These are phyloP conservation scores for Lachnellula arida DNA, from an alignment of 2,329 filamentous ascomycete species.

Conservation along the genomic window DNA sequence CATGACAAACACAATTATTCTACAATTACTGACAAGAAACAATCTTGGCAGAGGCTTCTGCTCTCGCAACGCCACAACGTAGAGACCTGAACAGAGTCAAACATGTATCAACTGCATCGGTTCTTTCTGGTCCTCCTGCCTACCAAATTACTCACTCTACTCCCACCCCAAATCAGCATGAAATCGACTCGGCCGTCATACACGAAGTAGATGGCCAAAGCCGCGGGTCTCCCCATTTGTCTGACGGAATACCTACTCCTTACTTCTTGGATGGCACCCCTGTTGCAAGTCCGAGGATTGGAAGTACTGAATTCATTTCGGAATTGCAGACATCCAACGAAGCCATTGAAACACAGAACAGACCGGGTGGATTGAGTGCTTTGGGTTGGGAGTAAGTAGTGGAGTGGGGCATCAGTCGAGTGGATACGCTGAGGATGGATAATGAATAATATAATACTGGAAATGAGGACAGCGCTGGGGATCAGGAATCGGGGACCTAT, in stretches of 20 bases:
- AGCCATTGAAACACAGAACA: neutral
- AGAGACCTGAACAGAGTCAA: neutral
- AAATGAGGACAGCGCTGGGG: too few species aligned
- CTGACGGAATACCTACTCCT: neutral
- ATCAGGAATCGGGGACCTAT: too few species aligned
- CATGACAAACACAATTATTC: too few species aligned
- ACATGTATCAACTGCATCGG: neutral
- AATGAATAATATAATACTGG: too few species aligned
- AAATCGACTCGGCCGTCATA: conserved; percentile 1
- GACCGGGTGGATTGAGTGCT: neutral
- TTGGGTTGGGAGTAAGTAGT: neutral
- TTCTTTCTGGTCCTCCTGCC: conserved; percentile 1
- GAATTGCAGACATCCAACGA: neutral
- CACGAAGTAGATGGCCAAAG: neutral
- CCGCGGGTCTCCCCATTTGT: neutral
- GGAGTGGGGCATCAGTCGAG: neutral
- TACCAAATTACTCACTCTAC: neutral
- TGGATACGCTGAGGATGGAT: too few species aligned
- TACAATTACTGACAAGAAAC: too few species aligned
- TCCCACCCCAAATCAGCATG: neutral
- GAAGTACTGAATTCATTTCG: neutral
- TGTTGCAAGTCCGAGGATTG: neutral
- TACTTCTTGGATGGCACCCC: neutral
- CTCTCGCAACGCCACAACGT: neutral
- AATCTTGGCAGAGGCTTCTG: too few species aligned